phyloP scores from a whole-genome alignment of 1,284 basidiomycete species.

The Hymenochaete sp. region DNA sequence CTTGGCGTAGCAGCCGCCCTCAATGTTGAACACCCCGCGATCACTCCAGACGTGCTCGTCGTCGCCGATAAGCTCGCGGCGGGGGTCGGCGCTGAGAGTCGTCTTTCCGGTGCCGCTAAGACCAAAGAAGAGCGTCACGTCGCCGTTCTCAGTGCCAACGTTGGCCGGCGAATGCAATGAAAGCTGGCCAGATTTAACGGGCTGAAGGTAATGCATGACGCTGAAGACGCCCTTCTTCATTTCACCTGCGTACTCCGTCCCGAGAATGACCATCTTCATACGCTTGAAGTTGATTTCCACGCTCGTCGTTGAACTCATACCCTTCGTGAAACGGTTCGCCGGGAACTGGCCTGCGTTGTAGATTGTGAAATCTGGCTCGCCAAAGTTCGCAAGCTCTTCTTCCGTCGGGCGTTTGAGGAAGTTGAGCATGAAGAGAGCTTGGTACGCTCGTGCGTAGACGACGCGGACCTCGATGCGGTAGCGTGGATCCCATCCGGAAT shows the following conservation, averaged over 20 bases:
- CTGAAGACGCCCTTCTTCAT: conserved; percentile 99
- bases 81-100: conserved; percentile 89
- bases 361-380: conserved; percentile 99
- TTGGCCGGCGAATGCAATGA: conserved; percentile 99
- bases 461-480: conserved; percentile 99
- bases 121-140: conserved; percentile 99
- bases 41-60: conserved; percentile 99
- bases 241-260: conserved; percentile 99
- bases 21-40: conserved; percentile 98
- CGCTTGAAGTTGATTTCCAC: conserved; percentile 99
- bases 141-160: conserved; percentile 81
- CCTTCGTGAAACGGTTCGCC: conserved; percentile 99
- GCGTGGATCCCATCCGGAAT: conserved; percentile 96
- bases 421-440: conserved; percentile 99
- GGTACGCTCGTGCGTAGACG: conserved; percentile 97
- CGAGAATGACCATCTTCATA: conserved; percentile 99
- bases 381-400: conserved; percentile 91
- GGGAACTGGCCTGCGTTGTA: conserved; percentile 99
- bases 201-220: conserved; percentile 99
- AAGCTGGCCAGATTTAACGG: conserved; percentile 96
- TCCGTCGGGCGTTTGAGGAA: conserved; percentile 98
- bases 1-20: conserved; percentile 99
- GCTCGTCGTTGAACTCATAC: conserved; percentile 98
- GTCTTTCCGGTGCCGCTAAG: conserved; percentile 99
- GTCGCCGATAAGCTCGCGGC: conserved; percentile 87